Base-by-base conservation (phyloP, 2,329 filamentous ascomycete genomes). In the Paraconiothyrium sp. region DNA sequence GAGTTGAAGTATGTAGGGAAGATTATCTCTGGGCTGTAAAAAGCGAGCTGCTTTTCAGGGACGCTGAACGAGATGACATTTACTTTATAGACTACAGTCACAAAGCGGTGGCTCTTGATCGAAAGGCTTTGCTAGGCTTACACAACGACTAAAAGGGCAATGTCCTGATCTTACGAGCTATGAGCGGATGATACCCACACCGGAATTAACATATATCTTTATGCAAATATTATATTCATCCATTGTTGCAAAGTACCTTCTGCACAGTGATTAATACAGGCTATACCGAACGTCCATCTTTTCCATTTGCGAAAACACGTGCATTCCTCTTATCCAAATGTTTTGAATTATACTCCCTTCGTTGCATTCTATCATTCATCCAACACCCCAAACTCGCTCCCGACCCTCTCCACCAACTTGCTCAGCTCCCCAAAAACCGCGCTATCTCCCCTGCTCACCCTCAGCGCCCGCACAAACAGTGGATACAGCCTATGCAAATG, bases 401-500 rank as follows among this genome's bases (percentile, higher is more conserved):
- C 78, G 57, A 84, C 77, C 34, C 79, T 75, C 14, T 78, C 75
- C 65, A 81, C 71, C 67, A 84, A 68, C 61, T 69, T 69, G 24
- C 57, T 61, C 63, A 84, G 64, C 9, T 75, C 74, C 61, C 78
- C 78, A 64, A 87, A 74, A 6, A 92, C 84, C 71, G 87, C 84
- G 43, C 83, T 84, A 72, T 93, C 90, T 3, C 87, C 87, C 7
- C 83, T 86, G 32, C 88, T 87, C 54, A 86, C 86, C 65, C 83
- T 81, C 3, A 88, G 80, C 2, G 89, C 90, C 66, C 85, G 84
- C 20, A 90, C 85, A 54, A 96, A 76, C 54, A 98, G 81, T 8
- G 93, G 92, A 77, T 96, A 97, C 64, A 99, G 78, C 73, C 90
- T 85, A 66, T 92, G 84, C 35, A 98, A 80, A 79, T 98, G 94